Conservation (phyloP, 129 eudicot genomes). For the Scalesia atractyloides region DNA sequence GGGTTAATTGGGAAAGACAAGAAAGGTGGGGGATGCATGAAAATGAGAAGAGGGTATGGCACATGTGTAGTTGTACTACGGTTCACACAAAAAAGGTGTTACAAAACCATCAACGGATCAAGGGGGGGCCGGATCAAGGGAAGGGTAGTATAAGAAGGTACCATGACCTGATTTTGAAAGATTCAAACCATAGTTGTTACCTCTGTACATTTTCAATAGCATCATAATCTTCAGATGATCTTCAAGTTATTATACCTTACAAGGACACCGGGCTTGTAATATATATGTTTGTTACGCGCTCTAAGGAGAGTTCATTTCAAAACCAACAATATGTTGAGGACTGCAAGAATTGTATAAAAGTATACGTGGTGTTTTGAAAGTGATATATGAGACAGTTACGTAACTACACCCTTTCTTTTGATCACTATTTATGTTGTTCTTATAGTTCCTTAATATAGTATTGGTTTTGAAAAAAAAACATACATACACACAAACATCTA, state of each 20-base stretch:
- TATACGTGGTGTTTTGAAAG: no score
- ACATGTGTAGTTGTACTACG: constrained; percentile 26
- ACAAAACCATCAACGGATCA: constrained; percentile 15
- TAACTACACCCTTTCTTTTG: no score
- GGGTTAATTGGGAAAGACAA: neutral
- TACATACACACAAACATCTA: no score
- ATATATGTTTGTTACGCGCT: no score
- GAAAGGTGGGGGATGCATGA: neutral
- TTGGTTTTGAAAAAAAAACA: no score
- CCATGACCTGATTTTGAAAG: constrained; percentile 15
- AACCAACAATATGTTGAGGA: no score
- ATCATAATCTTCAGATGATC: constrained; percentile 21
- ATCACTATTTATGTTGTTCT: no score
- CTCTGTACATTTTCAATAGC: constrained; percentile 22
- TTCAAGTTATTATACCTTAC: constrained; percentile 11
- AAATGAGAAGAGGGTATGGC: constrained; percentile 15
- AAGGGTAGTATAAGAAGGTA: neutral
- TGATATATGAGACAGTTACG: no score
- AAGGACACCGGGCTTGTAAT: no score
- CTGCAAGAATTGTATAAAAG: no score
- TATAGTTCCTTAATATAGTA: no score
- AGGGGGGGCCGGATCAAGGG: neutral
- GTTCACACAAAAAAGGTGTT: constrained; percentile 27
- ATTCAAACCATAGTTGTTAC: constrained; percentile 29
- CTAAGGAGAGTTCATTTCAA: no score